Conservation (phyloP, 345 rosid genomes). For the Gossypium anomalum region DNA sequence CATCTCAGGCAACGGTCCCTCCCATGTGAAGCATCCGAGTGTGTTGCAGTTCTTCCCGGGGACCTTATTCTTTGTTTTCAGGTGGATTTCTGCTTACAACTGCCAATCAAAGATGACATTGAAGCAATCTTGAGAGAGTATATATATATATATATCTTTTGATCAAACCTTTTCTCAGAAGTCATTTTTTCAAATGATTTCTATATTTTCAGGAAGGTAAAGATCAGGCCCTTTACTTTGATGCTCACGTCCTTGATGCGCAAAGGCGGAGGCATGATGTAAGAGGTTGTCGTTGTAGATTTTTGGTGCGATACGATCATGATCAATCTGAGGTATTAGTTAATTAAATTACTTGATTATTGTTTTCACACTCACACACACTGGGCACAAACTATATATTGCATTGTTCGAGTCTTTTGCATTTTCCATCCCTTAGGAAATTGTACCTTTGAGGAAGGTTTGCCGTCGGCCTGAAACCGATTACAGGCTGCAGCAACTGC, state of each 20-base stretch:
- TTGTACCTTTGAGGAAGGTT: slow-evolving; percentile 88
- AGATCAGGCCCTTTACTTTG: slow-evolving; percentile 96
- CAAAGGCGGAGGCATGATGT: slow-evolving; percentile 97
- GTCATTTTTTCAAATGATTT: slow-evolving; percentile 9
- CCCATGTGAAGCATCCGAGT: slow-evolving; percentile 98
- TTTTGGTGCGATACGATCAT: slow-evolving; percentile 93
- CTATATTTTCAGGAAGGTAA: slow-evolving; percentile 76
- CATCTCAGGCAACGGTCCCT: slow-evolving; percentile 89
- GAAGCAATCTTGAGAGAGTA: not conserved
- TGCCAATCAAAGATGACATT: slow-evolving; percentile 2
- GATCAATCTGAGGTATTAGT: slow-evolving; percentile 84
- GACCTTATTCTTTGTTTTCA: slow-evolving; percentile 98
- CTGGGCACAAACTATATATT: not conserved
- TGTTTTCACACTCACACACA: not conserved
- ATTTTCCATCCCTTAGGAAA: slow-evolving; percentile 55
- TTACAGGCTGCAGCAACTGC: slow-evolving; percentile 96
- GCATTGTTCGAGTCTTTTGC: not conserved
- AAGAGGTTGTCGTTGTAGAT: slow-evolving; percentile 98
- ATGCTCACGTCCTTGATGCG: slow-evolving; percentile 94
- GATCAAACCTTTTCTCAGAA: not conserved
- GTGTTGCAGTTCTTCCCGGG: slow-evolving; percentile 98
- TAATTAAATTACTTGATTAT: slow-evolving; percentile 7
- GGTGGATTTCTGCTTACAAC: slow-evolving; percentile 36
- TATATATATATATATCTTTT: not conserved
- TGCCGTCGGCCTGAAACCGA: slow-evolving; percentile 99